Percentiles rank a stretch among this genome's conserved stretches.
Evolutionary conservation across 179 eudicot species (phyloP).

Genomic region (Sideroxylon spinosum): DNA sequence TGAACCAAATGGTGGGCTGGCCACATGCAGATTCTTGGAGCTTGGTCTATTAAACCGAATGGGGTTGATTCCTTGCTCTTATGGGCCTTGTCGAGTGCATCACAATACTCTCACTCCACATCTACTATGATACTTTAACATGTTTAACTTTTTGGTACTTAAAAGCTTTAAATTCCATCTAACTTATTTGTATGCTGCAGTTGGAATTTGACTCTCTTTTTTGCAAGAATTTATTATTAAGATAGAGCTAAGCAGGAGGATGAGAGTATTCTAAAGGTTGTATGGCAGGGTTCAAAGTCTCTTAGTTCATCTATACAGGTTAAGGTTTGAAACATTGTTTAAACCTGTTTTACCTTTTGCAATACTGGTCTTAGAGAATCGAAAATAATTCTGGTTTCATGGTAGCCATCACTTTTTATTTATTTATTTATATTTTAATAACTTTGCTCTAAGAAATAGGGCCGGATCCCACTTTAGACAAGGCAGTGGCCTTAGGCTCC

Average conservation of each 20-base stretch:
- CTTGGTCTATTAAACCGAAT: too few relatives aligned
- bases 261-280: conserved; percentile 73
- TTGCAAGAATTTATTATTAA: conserved; percentile 93
- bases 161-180: background rate
- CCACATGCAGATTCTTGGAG: too few relatives aligned
- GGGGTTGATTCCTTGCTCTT: too few relatives aligned
- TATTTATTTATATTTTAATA: background rate
- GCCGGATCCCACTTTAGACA: too few relatives aligned
- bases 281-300: conserved; percentile 84
- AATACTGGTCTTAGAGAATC: background rate
- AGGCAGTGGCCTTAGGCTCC: too few relatives aligned
- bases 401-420: background rate
- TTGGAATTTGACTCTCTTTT: conserved; percentile 89
- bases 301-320: conserved; percentile 91
- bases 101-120: background rate
- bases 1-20: background rate
- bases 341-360: background rate
- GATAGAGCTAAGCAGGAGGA: conserved; percentile 74
- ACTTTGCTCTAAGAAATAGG: too few relatives aligned
- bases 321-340: background rate
- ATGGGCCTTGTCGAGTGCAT: too few relatives aligned
- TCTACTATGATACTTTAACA: background rate
- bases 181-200: conserved; percentile 38
- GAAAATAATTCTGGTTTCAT: background rate
- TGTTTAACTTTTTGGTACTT: background rate